Evolutionary conservation across 306 rosid genomes (phyloP).

Genomic region (Begonia peltatifolia): DNA sequence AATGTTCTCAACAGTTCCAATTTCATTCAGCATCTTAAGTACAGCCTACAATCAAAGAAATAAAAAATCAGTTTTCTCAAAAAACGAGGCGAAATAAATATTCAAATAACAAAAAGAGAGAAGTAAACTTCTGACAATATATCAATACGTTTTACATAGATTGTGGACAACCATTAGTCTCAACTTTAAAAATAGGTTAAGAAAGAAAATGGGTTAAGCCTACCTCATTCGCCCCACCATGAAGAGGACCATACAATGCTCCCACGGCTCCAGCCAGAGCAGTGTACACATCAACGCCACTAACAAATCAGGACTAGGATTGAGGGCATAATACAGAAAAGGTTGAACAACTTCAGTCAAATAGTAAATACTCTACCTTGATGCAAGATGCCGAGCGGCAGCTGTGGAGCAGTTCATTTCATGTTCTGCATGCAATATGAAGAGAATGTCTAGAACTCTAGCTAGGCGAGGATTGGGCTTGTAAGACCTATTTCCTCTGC

Average conservation of each 20-base stretch:
- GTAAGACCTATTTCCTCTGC: constrained; percentile 67
- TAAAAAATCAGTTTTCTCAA: not conserved
- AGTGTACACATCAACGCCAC: constrained; percentile 86
- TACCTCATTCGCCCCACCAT: constrained; percentile 94
- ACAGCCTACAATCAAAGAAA: not conserved
- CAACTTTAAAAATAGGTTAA: not conserved
- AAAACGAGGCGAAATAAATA: not conserved
- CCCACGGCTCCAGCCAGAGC: constrained; percentile 85
- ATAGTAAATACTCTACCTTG: constrained; percentile 39
- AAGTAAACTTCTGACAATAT: too few species aligned
- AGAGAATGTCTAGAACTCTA: constrained; percentile 72
- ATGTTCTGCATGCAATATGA: constrained; percentile 80
- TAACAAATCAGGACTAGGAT: constrained; percentile 14
- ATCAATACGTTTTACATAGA: too few species aligned
- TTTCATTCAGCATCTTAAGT: constrained; percentile 77
- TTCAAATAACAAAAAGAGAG: not conserved
- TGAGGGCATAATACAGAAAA: constrained; percentile 2
- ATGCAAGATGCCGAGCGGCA: constrained; percentile 79
- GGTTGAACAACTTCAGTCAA: constrained; percentile 6
- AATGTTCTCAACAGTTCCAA: constrained; percentile 73
- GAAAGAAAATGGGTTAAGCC: not conserved
- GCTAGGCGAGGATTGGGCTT: constrained; percentile 80
- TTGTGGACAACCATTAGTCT: too few species aligned
- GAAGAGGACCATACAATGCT: constrained; percentile 86
- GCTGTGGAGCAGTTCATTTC: constrained; percentile 95